Conservation (phyloP, 148 eudicot genomes). For the Fallopia convolvulus region DNA sequence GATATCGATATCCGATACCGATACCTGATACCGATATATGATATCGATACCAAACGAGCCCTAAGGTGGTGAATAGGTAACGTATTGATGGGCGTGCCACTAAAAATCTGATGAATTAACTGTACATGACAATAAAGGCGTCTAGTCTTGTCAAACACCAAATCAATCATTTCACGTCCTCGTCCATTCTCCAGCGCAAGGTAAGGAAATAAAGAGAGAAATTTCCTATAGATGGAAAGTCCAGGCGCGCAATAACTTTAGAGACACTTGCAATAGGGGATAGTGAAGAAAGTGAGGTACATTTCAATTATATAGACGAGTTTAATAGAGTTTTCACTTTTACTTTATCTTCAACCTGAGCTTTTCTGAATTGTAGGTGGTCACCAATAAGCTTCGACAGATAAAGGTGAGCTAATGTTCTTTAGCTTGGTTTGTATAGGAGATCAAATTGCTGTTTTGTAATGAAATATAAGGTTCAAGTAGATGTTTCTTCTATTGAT, state of each 20-base stretch:
- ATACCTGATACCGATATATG: too few relatives aligned
- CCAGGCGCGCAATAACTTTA: too few relatives aligned
- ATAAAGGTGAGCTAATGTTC: constrained; percentile 49
- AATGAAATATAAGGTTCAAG: not conserved
- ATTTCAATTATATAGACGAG: constrained; percentile 6
- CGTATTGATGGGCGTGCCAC: constrained; percentile 7
- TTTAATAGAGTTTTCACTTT: not conserved
- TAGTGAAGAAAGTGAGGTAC: constrained; percentile 82
- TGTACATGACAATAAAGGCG: constrained; percentile 40
- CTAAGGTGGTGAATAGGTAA: too few relatives aligned
- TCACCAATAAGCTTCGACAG: constrained; percentile 60
- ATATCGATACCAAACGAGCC: too few relatives aligned
- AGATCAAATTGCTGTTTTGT: not conserved
- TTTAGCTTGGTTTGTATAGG: constrained; percentile 10
- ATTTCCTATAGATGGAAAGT: too few relatives aligned
- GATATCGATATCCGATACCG: too few relatives aligned
- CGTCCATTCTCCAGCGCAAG: too few relatives aligned
- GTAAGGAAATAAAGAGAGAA: too few relatives aligned
- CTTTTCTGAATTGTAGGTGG: constrained; percentile 35
- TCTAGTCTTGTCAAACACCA: constrained; percentile 39
- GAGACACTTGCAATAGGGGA: constrained; percentile 78
- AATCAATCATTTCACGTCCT: constrained; percentile 33
- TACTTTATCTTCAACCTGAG: not conserved
- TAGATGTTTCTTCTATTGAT: not conserved
- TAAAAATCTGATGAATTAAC: not conserved